A percentile compares a stretch with the other conserved stretches of the same genome.
Conservation (phyloP, 441 rosid genomes). For the Geranium incanum region DNA sequence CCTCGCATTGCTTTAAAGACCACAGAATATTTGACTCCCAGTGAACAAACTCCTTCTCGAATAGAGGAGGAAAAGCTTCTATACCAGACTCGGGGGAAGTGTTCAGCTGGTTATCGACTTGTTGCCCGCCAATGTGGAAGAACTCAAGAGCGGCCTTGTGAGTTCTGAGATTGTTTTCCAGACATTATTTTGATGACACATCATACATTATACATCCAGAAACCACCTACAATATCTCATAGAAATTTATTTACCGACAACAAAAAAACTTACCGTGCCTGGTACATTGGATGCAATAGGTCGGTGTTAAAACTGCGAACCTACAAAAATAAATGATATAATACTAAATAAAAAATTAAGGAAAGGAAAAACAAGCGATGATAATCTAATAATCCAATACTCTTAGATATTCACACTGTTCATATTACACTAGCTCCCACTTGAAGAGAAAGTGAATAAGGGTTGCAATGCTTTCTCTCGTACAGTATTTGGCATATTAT, state of each 20-base stretch:
- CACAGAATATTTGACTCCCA: conserved; percentile 71
- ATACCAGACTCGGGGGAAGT: conserved; percentile 28
- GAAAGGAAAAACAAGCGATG: background rate
- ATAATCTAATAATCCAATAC: background rate
- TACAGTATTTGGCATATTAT: background rate
- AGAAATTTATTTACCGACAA: background rate
- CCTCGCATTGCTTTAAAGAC: conserved; percentile 52
- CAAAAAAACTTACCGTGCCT: conserved; percentile 49
- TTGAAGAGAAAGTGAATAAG: background rate
- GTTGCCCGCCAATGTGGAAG: conserved; percentile 86
- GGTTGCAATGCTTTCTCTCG: background rate
- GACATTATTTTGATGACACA: background rate
- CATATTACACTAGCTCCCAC: background rate
- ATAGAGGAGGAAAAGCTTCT: conserved; percentile 42
- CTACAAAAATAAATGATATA: conserved; percentile 31
- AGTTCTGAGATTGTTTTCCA: conserved; percentile 38
- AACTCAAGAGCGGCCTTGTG: conserved; percentile 82
- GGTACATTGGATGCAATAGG: conserved; percentile 74
- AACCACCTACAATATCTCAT: background rate
- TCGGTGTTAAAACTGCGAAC: conserved; percentile 68
- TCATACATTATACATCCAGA: background rate
- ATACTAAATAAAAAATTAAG: background rate
- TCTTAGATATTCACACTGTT: background rate
- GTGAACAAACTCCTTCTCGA: conserved; percentile 40
- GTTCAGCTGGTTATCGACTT: conserved; percentile 28